phyloP scores from a whole-genome alignment of 345 rosid genomes.

The Hibiscus tridactylites region DNA sequence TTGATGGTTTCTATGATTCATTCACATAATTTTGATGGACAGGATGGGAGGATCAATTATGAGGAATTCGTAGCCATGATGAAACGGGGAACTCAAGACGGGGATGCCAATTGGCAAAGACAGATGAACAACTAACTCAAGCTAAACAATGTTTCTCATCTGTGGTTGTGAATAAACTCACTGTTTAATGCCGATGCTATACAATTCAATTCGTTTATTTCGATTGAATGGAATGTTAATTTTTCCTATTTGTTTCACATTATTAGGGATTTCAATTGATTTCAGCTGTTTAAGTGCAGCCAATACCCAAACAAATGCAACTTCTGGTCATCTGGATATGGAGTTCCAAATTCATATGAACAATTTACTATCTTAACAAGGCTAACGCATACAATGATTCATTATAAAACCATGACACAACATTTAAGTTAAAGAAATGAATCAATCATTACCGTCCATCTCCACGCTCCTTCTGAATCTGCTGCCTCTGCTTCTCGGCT shows the following conservation, averaged over 20 bases:
- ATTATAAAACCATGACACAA: neutral
- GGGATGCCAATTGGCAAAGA: slow-evolving; percentile 7
- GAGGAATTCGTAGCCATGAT: slow-evolving; percentile 70
- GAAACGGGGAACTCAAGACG: slow-evolving; percentile 50
- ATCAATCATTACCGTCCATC: slow-evolving; percentile 18
- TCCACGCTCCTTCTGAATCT: slow-evolving; percentile 42
- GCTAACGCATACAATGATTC: neutral
- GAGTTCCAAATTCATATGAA: neutral
- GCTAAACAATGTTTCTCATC: neutral
- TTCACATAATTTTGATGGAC: neutral
- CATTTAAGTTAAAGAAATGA: neutral
- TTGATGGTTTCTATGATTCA: neutral
- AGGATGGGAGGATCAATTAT: slow-evolving; percentile 76
- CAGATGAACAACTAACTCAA: neutral
- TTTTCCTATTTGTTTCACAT: no score
- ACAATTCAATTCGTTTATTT: neutral
- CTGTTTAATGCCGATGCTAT: neutral
- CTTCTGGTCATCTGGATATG: neutral
- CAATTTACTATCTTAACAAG: neutral
- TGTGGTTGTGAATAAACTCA: neutral
- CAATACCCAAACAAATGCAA: no score
- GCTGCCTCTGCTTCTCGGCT: slow-evolving; percentile 63
- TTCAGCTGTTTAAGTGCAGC: no score
- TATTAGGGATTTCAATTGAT: no score
- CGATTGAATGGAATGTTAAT: no score